Base-by-base conservation (phyloP, 1,284 basidiomycete genomes). In the Sphaerobolus stellatus region DNA sequence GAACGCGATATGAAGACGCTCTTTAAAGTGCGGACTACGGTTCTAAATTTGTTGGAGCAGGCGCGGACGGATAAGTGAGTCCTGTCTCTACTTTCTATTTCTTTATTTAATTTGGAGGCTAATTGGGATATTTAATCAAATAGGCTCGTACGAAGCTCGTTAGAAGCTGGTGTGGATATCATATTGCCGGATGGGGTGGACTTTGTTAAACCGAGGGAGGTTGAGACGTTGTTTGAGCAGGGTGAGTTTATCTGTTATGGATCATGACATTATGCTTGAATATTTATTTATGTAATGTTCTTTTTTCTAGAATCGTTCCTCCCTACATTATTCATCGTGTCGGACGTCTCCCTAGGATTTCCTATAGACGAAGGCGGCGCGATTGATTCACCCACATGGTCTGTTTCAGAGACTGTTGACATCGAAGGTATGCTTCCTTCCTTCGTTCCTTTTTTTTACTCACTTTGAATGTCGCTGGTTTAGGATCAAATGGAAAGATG, bases 241-340 rank as follows among this genome's bases (percentile, higher is more conserved):
- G 56, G 54, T 54, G 67, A 11, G 59, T 72, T 9, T 56, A 68
- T 24, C 54, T 83, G 29, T 60, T 88, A n/a, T 11, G 13, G 22
- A 20, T 30, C n/a, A 18, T 40, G 11, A 48, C 20, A 13, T 31
- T 40, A 33, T 36, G 48, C 16, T 47, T 30, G 20, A 3, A 47
- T 44, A 14, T 54, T 33, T 33, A 34, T 30, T 25, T 51, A 5
- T 28, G 6, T 14, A 44, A n/a, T n/a, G n/a, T n/a, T n/a, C n/a
- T 28, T 28, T 9, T 7, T 49, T 50, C 28, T 53, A 92, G 90
- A 78, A 60, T 62, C 69, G 9, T 77, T 83, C 55, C 71, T 93
- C 28, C 84, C 84, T 61, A 84, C 82, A 0, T 72, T 94, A 2
- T 90, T 92, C 67, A 89, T 92, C 54, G 86, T 90, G 3, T 93